Conservation (phyloP, 2,329 filamentous ascomycete species). For the Alternaria sp. region DNA sequence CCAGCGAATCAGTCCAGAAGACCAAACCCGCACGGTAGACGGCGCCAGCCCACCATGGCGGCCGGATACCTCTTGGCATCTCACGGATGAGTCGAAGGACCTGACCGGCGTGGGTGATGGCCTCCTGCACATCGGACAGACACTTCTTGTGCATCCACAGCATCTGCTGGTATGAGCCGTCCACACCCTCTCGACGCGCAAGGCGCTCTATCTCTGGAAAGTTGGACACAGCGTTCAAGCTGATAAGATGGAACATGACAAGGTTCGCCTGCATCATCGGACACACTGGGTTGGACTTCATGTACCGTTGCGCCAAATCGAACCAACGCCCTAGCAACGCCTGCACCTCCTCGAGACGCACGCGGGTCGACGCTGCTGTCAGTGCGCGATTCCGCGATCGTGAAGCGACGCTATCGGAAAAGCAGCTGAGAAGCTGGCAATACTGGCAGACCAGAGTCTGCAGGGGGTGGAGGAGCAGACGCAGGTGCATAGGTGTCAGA, state of each 20-base stretch:
- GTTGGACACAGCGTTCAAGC: constrained; percentile 70
- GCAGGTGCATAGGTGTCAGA: constrained; percentile 64
- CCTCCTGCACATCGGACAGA: constrained; percentile 68
- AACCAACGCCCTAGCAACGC: constrained; percentile 70
- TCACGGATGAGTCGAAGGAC: constrained; percentile 65
- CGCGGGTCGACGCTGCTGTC: constrained; percentile 65
- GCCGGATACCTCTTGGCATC: constrained; percentile 66
- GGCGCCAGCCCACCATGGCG: constrained; percentile 74
- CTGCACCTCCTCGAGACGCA: constrained; percentile 69
- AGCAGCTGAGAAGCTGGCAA: constrained; percentile 69
- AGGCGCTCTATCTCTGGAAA: constrained; percentile 72
- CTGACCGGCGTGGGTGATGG: constrained; percentile 72
- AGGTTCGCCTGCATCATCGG: constrained; percentile 69
- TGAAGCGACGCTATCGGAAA: constrained; percentile 61
- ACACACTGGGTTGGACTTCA: constrained; percentile 63
- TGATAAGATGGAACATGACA: constrained; percentile 73
- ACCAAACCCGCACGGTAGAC: constrained; percentile 65
- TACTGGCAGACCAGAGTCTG: constrained; percentile 70
- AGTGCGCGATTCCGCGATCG: constrained; percentile 58
- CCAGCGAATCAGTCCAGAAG: constrained; percentile 60
- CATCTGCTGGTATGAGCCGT: constrained; percentile 62
- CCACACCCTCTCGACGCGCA: constrained; percentile 65
- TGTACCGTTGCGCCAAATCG: constrained; percentile 64
- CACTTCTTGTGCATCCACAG: constrained; percentile 66
- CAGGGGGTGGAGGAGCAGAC: constrained; percentile 71